Evolutionary conservation across 192 early-diverging fungal species (phyloP), one percentile per base, ranked within the genome.

Genomic region (Linnemannia schmuckeri): DNA sequence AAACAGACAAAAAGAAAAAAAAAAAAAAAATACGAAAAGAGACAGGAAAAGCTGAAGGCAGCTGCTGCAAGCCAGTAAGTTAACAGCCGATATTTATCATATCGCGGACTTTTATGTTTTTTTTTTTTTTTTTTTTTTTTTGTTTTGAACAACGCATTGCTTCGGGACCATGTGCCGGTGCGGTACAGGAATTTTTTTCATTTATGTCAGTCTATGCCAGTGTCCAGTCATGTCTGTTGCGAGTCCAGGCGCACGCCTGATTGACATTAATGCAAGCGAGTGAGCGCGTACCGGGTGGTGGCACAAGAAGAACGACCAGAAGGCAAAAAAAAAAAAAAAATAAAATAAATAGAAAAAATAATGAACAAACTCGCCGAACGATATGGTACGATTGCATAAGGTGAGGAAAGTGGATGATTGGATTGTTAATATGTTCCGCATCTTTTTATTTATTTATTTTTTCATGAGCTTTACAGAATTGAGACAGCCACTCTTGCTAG

Each of bases 181-280:
- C 61, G 30, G 61, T 66, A 30, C 61, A 30, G n/a, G 15, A 10
- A 57, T 47, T 47, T 47, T 47, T 47, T 47, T n/a, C n/a, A 57
- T 6, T 57, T 27, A 9, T 57, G 55, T 57, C 55, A 22, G 18
- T 52, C 49, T 17, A 22, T 52, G 49, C 49, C 49, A 52, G 27
- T 57, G 55, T 57, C 55, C 55, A 27, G 17, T 57, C 55, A 57
- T 57, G n/a, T 27, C 55, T 7, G 61, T 27, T 33, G 61, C 15
- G 61, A 33, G 61, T 66, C 61, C 61, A 66, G 61, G 61, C 61
- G 33, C 61, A 63, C n/a, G 61, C 61, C n/a, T 57, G 55, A 57
- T 57, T 57, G 55, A 22, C 55, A 27, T 63, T 72, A 15, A 27
- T 47, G 27, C 38, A 33, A 20, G 18, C 37, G 33, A 55, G 33